These are phyloP conservation scores for Taphrina deformans DNA, from an alignment of 1,139 yeast species.

Conservation along the genomic window DNA sequence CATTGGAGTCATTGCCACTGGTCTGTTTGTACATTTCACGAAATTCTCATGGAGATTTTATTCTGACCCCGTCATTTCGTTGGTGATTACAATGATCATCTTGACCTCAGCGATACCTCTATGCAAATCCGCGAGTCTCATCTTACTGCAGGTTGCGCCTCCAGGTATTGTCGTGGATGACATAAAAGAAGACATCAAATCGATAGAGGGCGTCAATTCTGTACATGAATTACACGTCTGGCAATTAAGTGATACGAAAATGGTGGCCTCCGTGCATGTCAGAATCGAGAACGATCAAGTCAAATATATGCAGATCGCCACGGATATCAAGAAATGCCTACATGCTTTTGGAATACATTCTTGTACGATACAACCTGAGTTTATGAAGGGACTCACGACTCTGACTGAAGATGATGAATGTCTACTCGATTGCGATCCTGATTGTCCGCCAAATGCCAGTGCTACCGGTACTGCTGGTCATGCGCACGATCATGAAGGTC, in stretches of 20 bases:
- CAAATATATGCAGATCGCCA: conserved; percentile 68
- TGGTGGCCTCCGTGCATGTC: conserved; percentile 86
- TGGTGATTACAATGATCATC: conserved; percentile 81
- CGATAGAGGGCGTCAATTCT: conserved; percentile 68
- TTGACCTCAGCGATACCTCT: conserved; percentile 89
- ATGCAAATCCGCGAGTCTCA: conserved; percentile 81
- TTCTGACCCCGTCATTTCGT: conserved; percentile 81
- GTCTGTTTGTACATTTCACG: conserved; percentile 90
- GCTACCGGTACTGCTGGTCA: neutral
- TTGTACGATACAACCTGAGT: conserved; percentile 72
- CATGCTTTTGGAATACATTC: conserved; percentile 86
- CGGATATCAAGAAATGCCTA: conserved; percentile 72
- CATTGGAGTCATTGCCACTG: conserved; percentile 86
- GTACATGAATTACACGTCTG: conserved; percentile 96
- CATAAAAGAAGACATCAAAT: conserved; percentile 63
- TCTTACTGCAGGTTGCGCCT: conserved; percentile 90
- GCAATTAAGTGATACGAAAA: conserved; percentile 86
- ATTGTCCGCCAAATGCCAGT: conserved; percentile 20
- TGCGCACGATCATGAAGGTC: neutral
- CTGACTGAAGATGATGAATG: conserved; percentile 23
- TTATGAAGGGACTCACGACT: conserved; percentile 20
- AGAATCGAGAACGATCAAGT: conserved; percentile 52
- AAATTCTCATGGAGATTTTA: conserved; percentile 83
- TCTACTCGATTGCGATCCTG: conserved; percentile 28
- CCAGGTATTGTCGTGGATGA: conserved; percentile 71